These are phyloP conservation scores for Thermochaetoides thermophila DNA, from an alignment of 495 filamentous ascomycete genomes.

Conservation along the genomic window DNA sequence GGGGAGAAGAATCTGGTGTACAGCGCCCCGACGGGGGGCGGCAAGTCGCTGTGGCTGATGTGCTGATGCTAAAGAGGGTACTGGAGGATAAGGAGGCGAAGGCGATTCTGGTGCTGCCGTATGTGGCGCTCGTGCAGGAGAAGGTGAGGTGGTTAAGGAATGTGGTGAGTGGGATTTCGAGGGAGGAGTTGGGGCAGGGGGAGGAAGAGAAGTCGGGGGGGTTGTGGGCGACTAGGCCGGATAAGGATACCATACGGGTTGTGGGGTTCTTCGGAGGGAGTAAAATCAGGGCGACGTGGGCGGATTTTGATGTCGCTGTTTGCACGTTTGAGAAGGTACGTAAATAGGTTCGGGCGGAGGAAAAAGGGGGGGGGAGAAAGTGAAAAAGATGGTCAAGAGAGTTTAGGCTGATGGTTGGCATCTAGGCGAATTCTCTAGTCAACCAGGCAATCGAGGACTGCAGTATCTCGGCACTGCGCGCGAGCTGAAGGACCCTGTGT, in stretches of 20 bases:
- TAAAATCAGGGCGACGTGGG: conserved; percentile 49
- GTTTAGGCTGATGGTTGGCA: too few species aligned
- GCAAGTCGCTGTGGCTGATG: conserved; percentile 68
- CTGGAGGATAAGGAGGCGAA: conserved; percentile 51
- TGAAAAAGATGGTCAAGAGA: too few species aligned
- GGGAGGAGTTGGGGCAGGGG: conserved; percentile 12
- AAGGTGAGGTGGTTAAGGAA: conserved; percentile 65
- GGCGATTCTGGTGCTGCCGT: conserved; percentile 66
- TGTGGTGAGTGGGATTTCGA: conserved; percentile 49
- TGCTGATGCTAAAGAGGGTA: conserved; percentile 59
- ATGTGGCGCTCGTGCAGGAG: conserved; percentile 71
- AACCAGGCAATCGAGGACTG: conserved; percentile 64
- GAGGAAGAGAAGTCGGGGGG: conserved; percentile 9
- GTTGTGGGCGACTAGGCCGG: conserved; percentile 29
- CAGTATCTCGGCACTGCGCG: conserved; percentile 45
- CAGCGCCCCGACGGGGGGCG: conserved; percentile 71
- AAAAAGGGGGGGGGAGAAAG: too few species aligned
- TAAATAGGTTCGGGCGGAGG: too few species aligned
- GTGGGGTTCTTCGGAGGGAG: conserved; percentile 65
- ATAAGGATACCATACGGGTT: conserved; percentile 41
- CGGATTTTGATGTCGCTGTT: conserved; percentile 63
- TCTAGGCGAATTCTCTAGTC: conserved; percentile 62
- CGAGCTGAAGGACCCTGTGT: conserved; percentile 49
- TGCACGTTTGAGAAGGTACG: conserved; percentile 74
- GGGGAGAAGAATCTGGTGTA: conserved; percentile 64